Evolutionary conservation across 176 grass and related monocot species (phyloP), one percentile per base, ranked within the genome.

Genomic region (Alopecurus myosuroides): DNA sequence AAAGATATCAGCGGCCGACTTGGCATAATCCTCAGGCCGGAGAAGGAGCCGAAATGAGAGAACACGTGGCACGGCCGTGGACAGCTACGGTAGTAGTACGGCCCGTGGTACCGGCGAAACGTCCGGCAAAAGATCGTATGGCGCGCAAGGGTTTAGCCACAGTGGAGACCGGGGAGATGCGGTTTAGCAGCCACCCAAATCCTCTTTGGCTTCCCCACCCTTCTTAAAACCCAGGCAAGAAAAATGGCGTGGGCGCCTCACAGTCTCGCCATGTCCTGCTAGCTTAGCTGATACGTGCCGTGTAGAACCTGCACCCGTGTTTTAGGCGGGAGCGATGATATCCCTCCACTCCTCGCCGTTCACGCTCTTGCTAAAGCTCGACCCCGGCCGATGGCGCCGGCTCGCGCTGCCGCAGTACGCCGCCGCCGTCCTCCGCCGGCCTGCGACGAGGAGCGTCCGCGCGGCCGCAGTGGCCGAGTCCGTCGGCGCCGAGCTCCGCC

Each of bases 401-500:
- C 68, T 74, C 39, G 26, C 42, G 85, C 53, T 39, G 52, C 77
- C 52, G 15, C 41, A 46, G 67, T 74, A 70, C n/a, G n/a, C n/a
- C 29, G n/a, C n/a, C n/a, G 39, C 77, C 18, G 67, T 23, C 1
- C 41, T 79, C 57, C 57, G 11, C 3, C 39, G 57, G 66, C 4
- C 64, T 9, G 28, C 9, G 61, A 4, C 49, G 40, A 28, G 68
- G 67, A 65, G 31, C 67, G n/a, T 31, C 77, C 3, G 53, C 15
- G 40, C 30, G 2, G 28, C 53, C 40, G 55, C 46, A 3, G 40
- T 60, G 45, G 70, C 70, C 42, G 70, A 74, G 77, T 82, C 84
- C 79, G 74, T 91, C 35, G 86, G 89, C 76, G 84, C 81, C 1
- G 89, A 84, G 35, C 45, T 87, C 70, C 64, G 92, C 58, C 83